Evolutionary conservation across 306 rosid genomes (phyloP).

Genomic region (Vachellia pachyceras): DNA sequence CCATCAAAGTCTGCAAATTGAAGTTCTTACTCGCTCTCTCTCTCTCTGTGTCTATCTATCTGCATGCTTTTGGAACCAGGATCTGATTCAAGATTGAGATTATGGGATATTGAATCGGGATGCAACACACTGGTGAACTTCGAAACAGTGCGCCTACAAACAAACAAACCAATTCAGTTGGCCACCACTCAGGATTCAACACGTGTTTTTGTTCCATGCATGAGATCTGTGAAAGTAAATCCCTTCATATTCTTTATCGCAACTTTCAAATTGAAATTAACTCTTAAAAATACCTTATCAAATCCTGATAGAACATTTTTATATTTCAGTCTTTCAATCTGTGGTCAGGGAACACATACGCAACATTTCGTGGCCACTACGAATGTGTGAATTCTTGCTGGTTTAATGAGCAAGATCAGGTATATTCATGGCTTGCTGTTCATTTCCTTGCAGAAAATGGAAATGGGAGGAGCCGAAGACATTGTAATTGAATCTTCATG

Average conservation of each 20-base stretch:
- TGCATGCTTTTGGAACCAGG: slow-evolving; percentile 56
- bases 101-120: slow-evolving; percentile 94
- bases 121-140: slow-evolving; percentile 92
- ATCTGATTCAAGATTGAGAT: slow-evolving; percentile 92
- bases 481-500: slow-evolving; percentile 4
- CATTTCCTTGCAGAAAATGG: slow-evolving; percentile 15
- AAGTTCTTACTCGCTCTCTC: slow-evolving; percentile 21
- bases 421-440: slow-evolving; percentile 37
- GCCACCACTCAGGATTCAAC: slow-evolving; percentile 78
- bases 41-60: not conserved
- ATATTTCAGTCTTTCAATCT: slow-evolving; percentile 76
- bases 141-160: slow-evolving; percentile 88
- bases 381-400: slow-evolving; percentile 88
- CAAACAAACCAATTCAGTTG: slow-evolving; percentile 84
- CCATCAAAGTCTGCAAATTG: slow-evolving; percentile 20
- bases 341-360: slow-evolving; percentile 81
- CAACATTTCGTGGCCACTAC: slow-evolving; percentile 80
- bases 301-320: slow-evolving; percentile 36
- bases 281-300: slow-evolving; percentile 20
- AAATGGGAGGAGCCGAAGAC: slow-evolving; percentile 15
- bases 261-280: slow-evolving; percentile 31
- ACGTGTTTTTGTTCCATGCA: slow-evolving; percentile 92
- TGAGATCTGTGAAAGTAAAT: slow-evolving; percentile 80
- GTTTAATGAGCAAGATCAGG: slow-evolving; percentile 85
- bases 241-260: slow-evolving; percentile 15